Percentiles rank a stretch among this genome's conserved stretches.
These are phyloP conservation scores for Nothophytophthora sp. DNA, from an alignment of 352 stramenopile genomes.

Conservation along the genomic window DNA sequence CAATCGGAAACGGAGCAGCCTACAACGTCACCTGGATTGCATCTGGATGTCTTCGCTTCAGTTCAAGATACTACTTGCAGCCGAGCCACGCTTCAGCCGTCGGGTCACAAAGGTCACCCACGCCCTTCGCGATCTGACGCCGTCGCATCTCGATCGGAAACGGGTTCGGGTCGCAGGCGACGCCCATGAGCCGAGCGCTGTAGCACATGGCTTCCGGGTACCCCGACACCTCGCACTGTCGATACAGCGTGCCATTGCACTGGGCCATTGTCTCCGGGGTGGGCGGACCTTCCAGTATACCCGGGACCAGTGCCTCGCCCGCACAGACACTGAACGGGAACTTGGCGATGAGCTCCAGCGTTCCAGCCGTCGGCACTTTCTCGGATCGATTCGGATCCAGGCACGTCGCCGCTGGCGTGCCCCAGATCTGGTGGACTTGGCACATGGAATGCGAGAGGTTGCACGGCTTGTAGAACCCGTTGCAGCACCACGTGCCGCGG, in stretches of 20 bases:
- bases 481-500: slow-evolving; percentile 20
- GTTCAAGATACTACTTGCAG: slow-evolving; percentile 8
- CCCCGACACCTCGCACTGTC: slow-evolving; percentile 6
- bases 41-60: too few species aligned
- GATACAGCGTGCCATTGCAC: slow-evolving; percentile 32
- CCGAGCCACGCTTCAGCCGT: slow-evolving; percentile 18
- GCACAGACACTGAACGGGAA: slow-evolving; percentile 9
- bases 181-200: slow-evolving; percentile 8
- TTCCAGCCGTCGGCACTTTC: slow-evolving; percentile 3
- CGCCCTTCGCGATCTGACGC: slow-evolving; percentile 4
- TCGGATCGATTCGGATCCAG: slow-evolving; percentile 1
- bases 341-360: slow-evolving; percentile 1
- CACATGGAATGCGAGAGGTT: slow-evolving; percentile 14
- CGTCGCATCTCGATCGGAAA: slow-evolving; percentile 6
- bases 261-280: slow-evolving; percentile 5
- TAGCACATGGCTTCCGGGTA: slow-evolving; percentile 16
- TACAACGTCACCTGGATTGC: too few species aligned
- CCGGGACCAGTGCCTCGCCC: neutral
- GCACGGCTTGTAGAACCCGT: slow-evolving; percentile 20
- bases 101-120: slow-evolving; percentile 13
- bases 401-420: slow-evolving; percentile 1
- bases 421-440: slow-evolving; percentile 1
- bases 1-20: too few species aligned
- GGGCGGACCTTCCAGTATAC: neutral
- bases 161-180: slow-evolving; percentile 6